Percentiles rank a stretch among this genome's conserved stretches.
Evolutionary conservation across 2,329 filamentous ascomycete species (phyloP).

Genomic region (Pyricularia sp.): DNA sequence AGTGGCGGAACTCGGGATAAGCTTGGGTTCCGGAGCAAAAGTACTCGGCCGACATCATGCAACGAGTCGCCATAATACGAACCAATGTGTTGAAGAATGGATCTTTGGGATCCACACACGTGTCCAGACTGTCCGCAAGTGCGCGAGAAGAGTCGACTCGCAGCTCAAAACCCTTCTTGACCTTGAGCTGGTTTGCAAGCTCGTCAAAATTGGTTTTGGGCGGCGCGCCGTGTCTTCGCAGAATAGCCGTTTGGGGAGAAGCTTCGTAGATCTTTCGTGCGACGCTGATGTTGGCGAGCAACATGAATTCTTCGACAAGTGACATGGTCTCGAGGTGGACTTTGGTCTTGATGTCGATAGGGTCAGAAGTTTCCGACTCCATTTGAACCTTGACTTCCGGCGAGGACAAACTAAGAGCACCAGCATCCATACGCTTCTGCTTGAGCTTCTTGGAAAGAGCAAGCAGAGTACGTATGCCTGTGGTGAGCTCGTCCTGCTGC

Average conservation of each 20-base stretch:
- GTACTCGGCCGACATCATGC: conserved; percentile 99
- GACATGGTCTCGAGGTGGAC: conserved; percentile 92
- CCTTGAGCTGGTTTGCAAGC: conserved; percentile 79
- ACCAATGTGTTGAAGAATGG: conserved; percentile 98
- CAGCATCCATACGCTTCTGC: conserved; percentile 92
- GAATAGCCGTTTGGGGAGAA: conserved; percentile 90
- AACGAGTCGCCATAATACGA: conserved; percentile 93
- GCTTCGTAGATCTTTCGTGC: conserved; percentile 82
- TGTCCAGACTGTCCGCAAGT: conserved; percentile 86
- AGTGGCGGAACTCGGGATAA: conserved; percentile 92
- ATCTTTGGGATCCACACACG: conserved; percentile 67
- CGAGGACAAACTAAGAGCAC: conserved; percentile 90
- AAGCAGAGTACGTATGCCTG: conserved; percentile 79
- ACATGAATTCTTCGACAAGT: conserved; percentile 97
- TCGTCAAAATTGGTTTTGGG: conserved; percentile 97
- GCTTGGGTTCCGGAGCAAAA: conserved; percentile 92
- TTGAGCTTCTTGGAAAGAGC: conserved; percentile 86
- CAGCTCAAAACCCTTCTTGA: conserved; percentile 74
- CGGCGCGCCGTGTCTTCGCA: conserved; percentile 84
- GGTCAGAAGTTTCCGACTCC: conserved; percentile 92
- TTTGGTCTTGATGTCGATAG: conserved; percentile 94
- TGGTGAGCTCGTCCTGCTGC: conserved; percentile 80
- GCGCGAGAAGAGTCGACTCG: conserved; percentile 80
- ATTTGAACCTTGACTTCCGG: conserved; percentile 94
- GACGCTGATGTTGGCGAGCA: conserved; percentile 94